Percentiles rank a stretch among this genome's conserved stretches.
Evolutionary conservation across 164 flowering plant genomes (phyloP).

Genomic region (Pachysandra terminalis): DNA sequence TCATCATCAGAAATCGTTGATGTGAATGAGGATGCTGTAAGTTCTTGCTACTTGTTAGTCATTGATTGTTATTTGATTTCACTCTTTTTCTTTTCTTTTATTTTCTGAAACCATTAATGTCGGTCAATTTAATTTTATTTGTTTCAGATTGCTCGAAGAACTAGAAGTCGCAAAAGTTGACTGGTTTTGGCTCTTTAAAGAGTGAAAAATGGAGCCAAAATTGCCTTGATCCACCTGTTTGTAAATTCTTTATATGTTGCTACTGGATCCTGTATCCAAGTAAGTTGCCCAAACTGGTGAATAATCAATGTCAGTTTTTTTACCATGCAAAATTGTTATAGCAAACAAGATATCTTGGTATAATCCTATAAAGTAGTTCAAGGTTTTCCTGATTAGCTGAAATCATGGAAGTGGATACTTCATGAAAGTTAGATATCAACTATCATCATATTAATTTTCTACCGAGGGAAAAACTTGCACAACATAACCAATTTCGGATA

Average conservation of each 20-base stretch:
- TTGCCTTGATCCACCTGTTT: neutral
- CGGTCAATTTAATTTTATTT: neutral
- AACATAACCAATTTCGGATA: too few species aligned
- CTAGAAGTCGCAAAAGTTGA: slow-evolving; percentile 30
- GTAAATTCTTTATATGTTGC: neutral
- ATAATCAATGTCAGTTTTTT: too few species aligned
- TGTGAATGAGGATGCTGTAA: slow-evolving; percentile 33
- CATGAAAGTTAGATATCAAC: too few species aligned
- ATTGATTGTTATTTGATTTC: too few species aligned
- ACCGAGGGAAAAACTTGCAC: too few species aligned
- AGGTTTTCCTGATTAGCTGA: too few species aligned
- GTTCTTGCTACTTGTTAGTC: slow-evolving; percentile 3
- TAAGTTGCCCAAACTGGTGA: neutral
- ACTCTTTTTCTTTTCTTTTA: too few species aligned
- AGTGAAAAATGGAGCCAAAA: neutral
- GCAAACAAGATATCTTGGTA: too few species aligned
- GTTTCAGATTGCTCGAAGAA: slow-evolving; percentile 37
- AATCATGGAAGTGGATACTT: too few species aligned
- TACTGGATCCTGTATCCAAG: neutral
- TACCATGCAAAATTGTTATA: too few species aligned
- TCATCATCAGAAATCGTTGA: slow-evolving; percentile 33
- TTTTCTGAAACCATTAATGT: neutral
- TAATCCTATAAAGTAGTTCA: too few species aligned
- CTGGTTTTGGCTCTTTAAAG: neutral
- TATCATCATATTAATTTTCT: too few species aligned